phyloP scores from a whole-genome alignment of 2,329 filamentous ascomycete genomes.

The Nemania sp. region DNA sequence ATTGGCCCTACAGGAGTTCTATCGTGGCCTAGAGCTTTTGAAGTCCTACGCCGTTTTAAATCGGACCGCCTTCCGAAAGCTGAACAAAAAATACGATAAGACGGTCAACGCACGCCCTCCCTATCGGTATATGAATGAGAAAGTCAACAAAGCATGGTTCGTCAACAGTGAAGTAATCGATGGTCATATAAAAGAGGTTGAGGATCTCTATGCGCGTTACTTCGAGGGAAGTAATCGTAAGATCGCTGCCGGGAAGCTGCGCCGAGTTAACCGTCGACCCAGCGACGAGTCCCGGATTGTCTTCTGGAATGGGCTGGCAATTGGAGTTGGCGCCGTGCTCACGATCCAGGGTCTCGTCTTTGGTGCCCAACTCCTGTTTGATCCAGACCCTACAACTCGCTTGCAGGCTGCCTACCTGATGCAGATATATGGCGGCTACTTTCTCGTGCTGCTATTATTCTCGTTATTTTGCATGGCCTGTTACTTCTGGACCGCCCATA shows the following conservation, averaged over 20 bases:
- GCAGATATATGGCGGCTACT: slow-evolving; percentile 93
- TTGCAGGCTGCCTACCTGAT: slow-evolving; percentile 69
- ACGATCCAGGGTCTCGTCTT: slow-evolving; percentile 67
- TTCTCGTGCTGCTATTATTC: slow-evolving; percentile 79
- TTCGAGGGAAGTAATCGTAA: slow-evolving; percentile 95
- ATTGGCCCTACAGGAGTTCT: slow-evolving; percentile 88
- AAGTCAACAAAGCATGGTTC: slow-evolving; percentile 89
- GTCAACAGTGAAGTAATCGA: slow-evolving; percentile 87
- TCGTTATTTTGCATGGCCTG: slow-evolving; percentile 86
- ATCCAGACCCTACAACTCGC: slow-evolving; percentile 53
- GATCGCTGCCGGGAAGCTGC: slow-evolving; percentile 83
- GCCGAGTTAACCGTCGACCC: slow-evolving; percentile 67
- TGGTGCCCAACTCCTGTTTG: slow-evolving; percentile 57
- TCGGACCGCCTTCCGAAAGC: slow-evolving; percentile 90
- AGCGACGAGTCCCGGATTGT: slow-evolving; percentile 60
- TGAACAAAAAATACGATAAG: slow-evolving; percentile 99
- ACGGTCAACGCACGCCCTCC: slow-evolving; percentile 76
- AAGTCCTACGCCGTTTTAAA: slow-evolving; percentile 92
- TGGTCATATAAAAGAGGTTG: slow-evolving; percentile 75
- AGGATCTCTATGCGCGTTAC: slow-evolving; percentile 92
- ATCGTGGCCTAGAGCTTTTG: slow-evolving; percentile 85
- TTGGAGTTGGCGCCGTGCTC: slow-evolving; percentile 71
- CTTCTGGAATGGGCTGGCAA: slow-evolving; percentile 66
- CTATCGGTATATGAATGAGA: slow-evolving; percentile 84
- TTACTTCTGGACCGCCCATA: slow-evolving; percentile 77